These are phyloP conservation scores for Dioscorea cayenensis DNA, from an alignment of 116 monocot genomes.

Conservation along the genomic window DNA sequence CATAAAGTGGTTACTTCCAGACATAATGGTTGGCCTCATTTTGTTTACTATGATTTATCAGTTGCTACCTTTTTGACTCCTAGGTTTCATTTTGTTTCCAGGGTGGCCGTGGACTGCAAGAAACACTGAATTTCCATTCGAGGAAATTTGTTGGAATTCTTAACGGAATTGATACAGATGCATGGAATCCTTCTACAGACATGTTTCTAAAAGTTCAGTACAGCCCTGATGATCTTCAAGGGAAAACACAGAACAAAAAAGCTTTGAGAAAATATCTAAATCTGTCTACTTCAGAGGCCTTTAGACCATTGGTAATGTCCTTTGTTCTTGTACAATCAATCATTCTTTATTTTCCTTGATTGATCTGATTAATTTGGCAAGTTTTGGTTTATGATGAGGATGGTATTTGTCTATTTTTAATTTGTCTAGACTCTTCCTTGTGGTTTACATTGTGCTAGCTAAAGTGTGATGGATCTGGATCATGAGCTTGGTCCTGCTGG, in stretches of 20 bases:
- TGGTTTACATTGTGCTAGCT: too few relatives aligned
- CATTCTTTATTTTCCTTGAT: not conserved
- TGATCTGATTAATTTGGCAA: not conserved
- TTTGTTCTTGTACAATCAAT: not conserved
- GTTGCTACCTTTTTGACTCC: not conserved
- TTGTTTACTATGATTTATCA: too few relatives aligned
- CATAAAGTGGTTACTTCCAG: too few relatives aligned
- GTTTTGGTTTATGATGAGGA: not conserved
- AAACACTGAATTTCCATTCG: constrained; percentile 50
- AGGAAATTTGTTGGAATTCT: constrained; percentile 83
- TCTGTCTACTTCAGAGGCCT: constrained; percentile 43
- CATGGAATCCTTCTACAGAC: constrained; percentile 87
- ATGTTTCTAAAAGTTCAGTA: constrained; percentile 52
- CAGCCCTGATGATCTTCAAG: constrained; percentile 62
- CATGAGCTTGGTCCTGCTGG: too few relatives aligned
- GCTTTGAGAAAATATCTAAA: constrained; percentile 49
- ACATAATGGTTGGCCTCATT: too few relatives aligned
- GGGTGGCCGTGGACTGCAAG: constrained; percentile 80
- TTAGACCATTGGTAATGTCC: constrained; percentile 61
- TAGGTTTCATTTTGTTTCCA: constrained; percentile 22
- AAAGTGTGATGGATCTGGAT: too few relatives aligned
- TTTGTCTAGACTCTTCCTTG: too few relatives aligned
- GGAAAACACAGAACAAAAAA: constrained; percentile 68
- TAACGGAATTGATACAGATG: constrained; percentile 81
- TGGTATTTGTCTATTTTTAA: not conserved